Base-by-base conservation (phyloP, 306 rosid species). In the Quercus suber region DNA sequence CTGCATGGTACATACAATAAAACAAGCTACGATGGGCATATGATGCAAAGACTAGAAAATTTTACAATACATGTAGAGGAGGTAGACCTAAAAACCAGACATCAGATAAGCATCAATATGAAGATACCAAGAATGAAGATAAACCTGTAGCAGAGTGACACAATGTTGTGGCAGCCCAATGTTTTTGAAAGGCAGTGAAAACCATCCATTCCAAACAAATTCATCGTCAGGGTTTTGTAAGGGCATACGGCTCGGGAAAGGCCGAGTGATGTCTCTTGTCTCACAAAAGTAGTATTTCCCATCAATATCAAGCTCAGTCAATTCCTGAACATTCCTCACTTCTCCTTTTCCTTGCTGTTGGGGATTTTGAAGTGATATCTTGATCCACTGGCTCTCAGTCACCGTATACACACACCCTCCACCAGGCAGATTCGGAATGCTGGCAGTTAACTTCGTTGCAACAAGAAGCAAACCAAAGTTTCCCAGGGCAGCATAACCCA, bases 121-220 rank as follows among this genome's bases (percentile, higher is more conserved):
- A 73, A 76, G 83, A 82, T 58, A 79, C 70, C 79, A 74, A 91
- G 83, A 13, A 37, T 27, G 74, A 87, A 89, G 81, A 67, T 90
- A 86, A 91, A 93, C 99, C 99, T 96, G 99, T 82, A 96, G 86
- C 77, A 96, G 98, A 82, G 84, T 87, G 69, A 89, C 96, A 74
- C 98, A 96, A 67, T 93, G 99, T 4, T 81, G 87, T 0, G 90
- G 90, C 79, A 96, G 88, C 77, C 99, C 99, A 82, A 91, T 84
- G 88, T 81, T 81, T 67, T 60, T 90, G 87, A 96, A 96, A 27
- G 94, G 88, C 69, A 79, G 77, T 6, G 98, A 90, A 69, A 96
- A 82, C 99, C 99, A 96, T 20, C 84, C 84, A 15, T 96, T 96
- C 99, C 99, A 96, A 73, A 96, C 98, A 63, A 96, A 96, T 85